Percentiles rank a stretch among this genome's conserved stretches.
Conservation (phyloP, 208 protist genomes). For the Porcisia hertigi region DNA sequence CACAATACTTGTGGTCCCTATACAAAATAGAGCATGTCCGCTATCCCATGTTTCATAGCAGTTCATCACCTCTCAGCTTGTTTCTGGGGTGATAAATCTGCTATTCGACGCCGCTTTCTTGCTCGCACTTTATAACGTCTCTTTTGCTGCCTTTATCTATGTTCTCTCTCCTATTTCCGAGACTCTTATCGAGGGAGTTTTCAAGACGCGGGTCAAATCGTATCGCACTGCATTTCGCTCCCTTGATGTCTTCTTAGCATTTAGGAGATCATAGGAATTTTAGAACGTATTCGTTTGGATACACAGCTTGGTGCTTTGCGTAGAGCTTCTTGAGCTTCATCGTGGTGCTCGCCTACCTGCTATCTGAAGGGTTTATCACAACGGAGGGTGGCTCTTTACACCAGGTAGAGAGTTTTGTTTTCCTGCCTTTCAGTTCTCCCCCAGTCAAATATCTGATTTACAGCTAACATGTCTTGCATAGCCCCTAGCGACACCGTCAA, state of each 20-base stretch:
- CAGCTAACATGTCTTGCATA: slow-evolving; percentile 19
- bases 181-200: neutral
- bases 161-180: too few species aligned
- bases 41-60: neutral
- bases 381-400: neutral
- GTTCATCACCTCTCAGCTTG: neutral
- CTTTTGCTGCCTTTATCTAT: neutral
- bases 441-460: slow-evolving; percentile 8
- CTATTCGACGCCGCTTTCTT: neutral
- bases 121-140: neutral
- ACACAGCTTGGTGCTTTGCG: neutral
- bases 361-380: neutral
- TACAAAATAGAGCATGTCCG: neutral
- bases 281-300: neutral
- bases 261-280: neutral
- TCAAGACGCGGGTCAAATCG: neutral
- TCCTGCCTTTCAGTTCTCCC: neutral
- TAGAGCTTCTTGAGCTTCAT: neutral
- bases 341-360: neutral
- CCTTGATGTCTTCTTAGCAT: neutral
- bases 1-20: neutral
- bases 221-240: neutral
- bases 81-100: neutral
- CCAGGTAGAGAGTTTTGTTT: neutral
- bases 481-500: slow-evolving; percentile 8